Evolutionary conservation across 768 basidiomycete genomes (phyloP).

Genomic region (Leucogyrophana mollusca): DNA sequence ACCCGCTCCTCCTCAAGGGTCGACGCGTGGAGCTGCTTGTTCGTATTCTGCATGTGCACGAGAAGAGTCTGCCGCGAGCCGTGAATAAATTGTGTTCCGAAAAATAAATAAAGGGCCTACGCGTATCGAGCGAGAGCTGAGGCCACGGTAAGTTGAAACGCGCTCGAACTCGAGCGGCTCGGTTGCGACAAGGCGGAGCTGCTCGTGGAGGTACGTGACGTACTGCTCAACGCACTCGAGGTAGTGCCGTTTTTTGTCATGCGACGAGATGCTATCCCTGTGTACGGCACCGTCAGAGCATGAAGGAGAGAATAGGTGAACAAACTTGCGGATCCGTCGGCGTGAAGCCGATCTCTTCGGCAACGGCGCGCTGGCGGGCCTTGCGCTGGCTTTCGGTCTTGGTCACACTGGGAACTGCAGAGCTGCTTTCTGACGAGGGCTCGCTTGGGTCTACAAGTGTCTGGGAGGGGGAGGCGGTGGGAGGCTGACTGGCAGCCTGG

Average conservation of each 20-base stretch:
- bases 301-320: not conserved
- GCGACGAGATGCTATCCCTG: constrained; percentile 74
- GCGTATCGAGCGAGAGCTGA: constrained; percentile 65
- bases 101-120: constrained; percentile 36
- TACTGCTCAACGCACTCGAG: constrained; percentile 74
- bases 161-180: constrained; percentile 49
- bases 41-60: constrained; percentile 65
- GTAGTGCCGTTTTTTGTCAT: constrained; percentile 76
- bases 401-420: constrained; percentile 9
- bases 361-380: constrained; percentile 55
- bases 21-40: constrained; percentile 47
- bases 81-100: not conserved
- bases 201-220: constrained; percentile 62
- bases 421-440: constrained; percentile 11
- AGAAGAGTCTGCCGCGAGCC: constrained; percentile 54
- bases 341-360: constrained; percentile 53
- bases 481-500: not conserved
- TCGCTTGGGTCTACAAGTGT: not conserved
- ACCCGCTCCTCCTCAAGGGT: constrained; percentile 55
- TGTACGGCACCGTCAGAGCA: not conserved
- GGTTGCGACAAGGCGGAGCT: constrained; percentile 49
- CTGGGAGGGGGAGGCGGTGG: constrained; percentile 10
- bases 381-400: constrained; percentile 53
- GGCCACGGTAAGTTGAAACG: constrained; percentile 48
- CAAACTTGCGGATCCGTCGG: constrained; percentile 60